phyloP scores from a whole-genome alignment of 1,139 yeast species.

The Scheffersomyces segobiensis region DNA sequence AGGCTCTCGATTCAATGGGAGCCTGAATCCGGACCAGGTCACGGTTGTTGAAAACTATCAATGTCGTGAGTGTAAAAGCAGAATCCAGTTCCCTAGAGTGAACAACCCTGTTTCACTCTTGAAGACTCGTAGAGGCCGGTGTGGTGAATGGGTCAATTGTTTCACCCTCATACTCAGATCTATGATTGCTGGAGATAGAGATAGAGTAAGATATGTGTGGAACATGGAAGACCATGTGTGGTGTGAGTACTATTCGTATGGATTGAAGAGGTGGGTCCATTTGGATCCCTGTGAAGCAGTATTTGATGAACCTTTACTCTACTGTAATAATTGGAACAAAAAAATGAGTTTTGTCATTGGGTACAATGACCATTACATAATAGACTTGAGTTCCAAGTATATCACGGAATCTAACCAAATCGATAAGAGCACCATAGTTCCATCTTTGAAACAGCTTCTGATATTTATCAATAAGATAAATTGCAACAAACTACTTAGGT shows the following conservation, averaged over 20 bases:
- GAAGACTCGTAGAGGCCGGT: conserved; percentile 68
- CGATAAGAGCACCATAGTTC: conserved; percentile 45
- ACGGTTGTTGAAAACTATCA: conserved; percentile 57
- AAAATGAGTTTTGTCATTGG: conserved; percentile 87
- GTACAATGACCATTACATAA: conserved; percentile 56
- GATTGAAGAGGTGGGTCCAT: conserved; percentile 76
- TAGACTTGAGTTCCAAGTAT: conserved; percentile 72
- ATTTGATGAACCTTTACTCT: conserved; percentile 76
- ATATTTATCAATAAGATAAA: conserved; percentile 40
- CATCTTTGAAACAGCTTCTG: conserved; percentile 40
- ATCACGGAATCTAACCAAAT: conserved; percentile 55
- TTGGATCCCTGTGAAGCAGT: conserved; percentile 87
- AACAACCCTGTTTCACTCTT: conserved; percentile 66
- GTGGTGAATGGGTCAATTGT: conserved; percentile 96
- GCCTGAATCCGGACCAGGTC: conserved; percentile 31
- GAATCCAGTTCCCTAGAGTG: conserved; percentile 71
- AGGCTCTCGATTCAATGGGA: conserved; percentile 12
- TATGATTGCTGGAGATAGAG: conserved; percentile 21
- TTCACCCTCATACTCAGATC: conserved; percentile 72
- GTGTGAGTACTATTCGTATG: conserved; percentile 81
- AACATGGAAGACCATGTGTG: conserved; percentile 94
- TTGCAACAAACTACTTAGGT: conserved; percentile 7
- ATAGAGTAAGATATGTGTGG: conserved; percentile 65
- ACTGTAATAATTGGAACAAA: conserved; percentile 89
- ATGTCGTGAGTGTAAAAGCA: conserved; percentile 51